phyloP scores from a whole-genome alignment of 306 rosid genomes.

The Sechiopsis laciniata region DNA sequence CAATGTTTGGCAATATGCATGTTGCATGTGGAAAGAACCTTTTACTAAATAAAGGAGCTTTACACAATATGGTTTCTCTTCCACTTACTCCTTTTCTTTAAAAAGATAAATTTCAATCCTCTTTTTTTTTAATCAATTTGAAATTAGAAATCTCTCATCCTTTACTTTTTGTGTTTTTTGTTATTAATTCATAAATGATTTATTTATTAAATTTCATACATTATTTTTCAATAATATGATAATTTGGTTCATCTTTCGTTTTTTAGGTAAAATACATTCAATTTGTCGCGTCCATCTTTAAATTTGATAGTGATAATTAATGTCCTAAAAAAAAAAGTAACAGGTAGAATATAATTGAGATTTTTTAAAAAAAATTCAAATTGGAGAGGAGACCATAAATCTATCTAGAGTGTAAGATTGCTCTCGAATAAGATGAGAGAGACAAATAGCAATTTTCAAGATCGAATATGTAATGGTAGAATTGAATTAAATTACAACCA shows the following conservation, averaged over 20 bases:
- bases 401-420: no score
- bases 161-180: not conserved
- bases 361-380: no score
- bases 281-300: not conserved
- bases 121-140: no score
- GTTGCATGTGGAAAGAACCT: conserved; percentile 11
- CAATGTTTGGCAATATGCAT: conserved; percentile 11
- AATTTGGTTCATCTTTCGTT: not conserved
- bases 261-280: not conserved
- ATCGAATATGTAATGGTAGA: no score
- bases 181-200: no score
- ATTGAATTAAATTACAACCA: no score
- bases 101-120: not conserved
- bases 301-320: no score
- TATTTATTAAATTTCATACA: not conserved
- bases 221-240: not conserved
- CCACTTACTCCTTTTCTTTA: not conserved
- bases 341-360: no score
- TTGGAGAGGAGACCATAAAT: no score
- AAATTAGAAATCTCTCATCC: not conserved
- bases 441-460: no score
- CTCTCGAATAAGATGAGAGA: no score
- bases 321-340: no score
- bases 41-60: conserved; percentile 6
- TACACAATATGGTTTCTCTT: not conserved